A percentile compares a stretch with the other conserved stretches of the same genome.
These are phyloP conservation scores for Malassezia restricta DNA, from an alignment of 1,284 basidiomycete genomes.

Conservation along the genomic window DNA sequence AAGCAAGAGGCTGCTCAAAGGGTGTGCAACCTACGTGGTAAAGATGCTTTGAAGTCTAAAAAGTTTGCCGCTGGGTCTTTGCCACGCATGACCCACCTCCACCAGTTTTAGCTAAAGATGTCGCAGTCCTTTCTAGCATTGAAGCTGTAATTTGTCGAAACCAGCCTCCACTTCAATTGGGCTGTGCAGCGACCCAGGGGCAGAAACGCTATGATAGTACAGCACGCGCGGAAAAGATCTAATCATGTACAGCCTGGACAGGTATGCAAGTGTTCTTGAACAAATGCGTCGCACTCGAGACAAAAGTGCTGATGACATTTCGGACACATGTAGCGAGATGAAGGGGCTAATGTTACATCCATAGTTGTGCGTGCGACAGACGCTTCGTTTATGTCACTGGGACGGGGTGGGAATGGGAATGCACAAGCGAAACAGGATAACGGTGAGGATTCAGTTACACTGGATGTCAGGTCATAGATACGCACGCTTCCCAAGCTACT, in stretches of 20 bases:
- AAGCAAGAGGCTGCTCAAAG: no score
- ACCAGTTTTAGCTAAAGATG: no score
- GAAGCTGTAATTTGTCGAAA: no score
- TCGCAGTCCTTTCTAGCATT: no score
- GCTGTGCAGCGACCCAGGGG: no score
- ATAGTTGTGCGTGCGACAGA: constrained; percentile 11
- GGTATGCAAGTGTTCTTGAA: constrained; percentile 36
- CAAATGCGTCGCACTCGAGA: constrained; percentile 42
- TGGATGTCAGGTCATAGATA: neutral
- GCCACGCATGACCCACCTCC: no score
- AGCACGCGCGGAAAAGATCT: neutral
- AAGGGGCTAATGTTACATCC: constrained; percentile 23
- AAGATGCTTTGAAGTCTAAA: no score
- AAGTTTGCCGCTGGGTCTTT: no score
- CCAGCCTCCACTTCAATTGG: no score
- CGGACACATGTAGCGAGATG: constrained; percentile 34
- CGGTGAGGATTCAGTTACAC: neutral
- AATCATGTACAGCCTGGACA: constrained; percentile 38
- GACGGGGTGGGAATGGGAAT: constrained; percentile 19
- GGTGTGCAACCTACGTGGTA: no score
- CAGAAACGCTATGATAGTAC: no score
- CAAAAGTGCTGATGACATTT: constrained; percentile 35
- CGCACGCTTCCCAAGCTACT: constrained; percentile 46
- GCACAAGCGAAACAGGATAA: constrained; percentile 25
- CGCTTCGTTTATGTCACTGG: constrained; percentile 1